Evolutionary conservation across 192 early-diverging fungal genomes (phyloP), one percentile per base, ranked within the genome.

Genomic region (Coemansia sp.): DNA sequence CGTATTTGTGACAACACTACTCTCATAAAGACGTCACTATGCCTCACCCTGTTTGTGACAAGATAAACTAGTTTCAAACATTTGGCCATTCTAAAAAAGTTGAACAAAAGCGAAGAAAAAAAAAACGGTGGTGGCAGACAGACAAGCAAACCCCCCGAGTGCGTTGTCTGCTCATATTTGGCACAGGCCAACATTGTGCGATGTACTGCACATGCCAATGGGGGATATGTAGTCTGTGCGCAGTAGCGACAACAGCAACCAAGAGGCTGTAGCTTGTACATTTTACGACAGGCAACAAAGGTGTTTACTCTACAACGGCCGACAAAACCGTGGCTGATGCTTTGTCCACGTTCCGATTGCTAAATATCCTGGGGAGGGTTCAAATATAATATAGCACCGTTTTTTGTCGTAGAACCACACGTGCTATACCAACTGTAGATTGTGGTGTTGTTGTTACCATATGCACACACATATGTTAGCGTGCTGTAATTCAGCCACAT

Each of bases 141-240:
- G 20, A 21, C 55, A 56, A 5, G 33, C 11, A 56, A 30, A 30
- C 55, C 15, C 26, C 15, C 23, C 21, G 52, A 55, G 33, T 34
- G 11, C 18, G 7, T 36, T 14, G 14, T 21, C 6, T 59, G 15
- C 20, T 15, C 24, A 8, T 59, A 11, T 59, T 38, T 38, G 57
- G 57, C 57, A 59, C 57, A 59, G 57, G 57, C 57, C 57, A 59
- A 15, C 57, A n/a, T 53, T 59, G 30, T 34, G 7, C 12, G 14
- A 2, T 24, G 10, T 56, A 34, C 55, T 56, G 55, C 23, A 51
- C 49, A 21, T 26, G 55, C 7, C 26, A 11, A 21, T 24, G 55
- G 26, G 55, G 26, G 7, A 49, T 20, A 10, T 26, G 6, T 34
- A 20, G 57, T 21, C 57, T 26, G 57, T 35, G 57, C 57, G 35